These are phyloP conservation scores for Apiotrichum mycotoxinovorans DNA, from an alignment of 1,284 basidiomycete species.

Conservation along the genomic window DNA sequence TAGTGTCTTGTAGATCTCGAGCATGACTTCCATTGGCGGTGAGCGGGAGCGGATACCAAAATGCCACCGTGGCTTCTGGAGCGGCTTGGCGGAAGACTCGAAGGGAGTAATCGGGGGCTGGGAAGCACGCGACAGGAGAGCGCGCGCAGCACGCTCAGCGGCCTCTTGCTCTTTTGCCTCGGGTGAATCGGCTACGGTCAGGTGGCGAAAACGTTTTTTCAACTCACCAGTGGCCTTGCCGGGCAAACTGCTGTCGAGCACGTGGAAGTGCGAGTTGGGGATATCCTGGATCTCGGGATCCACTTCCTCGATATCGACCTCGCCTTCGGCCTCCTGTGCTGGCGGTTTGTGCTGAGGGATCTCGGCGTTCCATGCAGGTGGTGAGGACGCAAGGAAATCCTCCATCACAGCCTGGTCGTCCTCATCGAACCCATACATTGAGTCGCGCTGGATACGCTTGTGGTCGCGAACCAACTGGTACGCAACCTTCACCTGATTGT, in stretches of 20 bases:
- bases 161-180: slow-evolving; percentile 25
- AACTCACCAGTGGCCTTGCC: slow-evolving; percentile 43
- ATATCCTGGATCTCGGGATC: slow-evolving; percentile 54
- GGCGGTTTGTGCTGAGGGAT: slow-evolving; percentile 22
- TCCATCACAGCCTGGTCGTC: slow-evolving; percentile 52
- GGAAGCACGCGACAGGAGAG: slow-evolving; percentile 24
- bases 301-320: slow-evolving; percentile 57
- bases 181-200: background rate
- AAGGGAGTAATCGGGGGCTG: slow-evolving; percentile 15
- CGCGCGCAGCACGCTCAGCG: slow-evolving; percentile 44
- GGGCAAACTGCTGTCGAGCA: slow-evolving; percentile 76
- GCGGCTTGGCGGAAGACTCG: slow-evolving; percentile 34
- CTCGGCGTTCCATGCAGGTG: slow-evolving; percentile 55
- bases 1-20: slow-evolving; percentile 93
- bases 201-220: slow-evolving; percentile 1
- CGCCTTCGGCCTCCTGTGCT: slow-evolving; percentile 27
- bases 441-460: slow-evolving; percentile 73
- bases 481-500: slow-evolving; percentile 94
- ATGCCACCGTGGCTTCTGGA: slow-evolving; percentile 77
- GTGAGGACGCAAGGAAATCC: slow-evolving; percentile 53
- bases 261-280: slow-evolving; percentile 65
- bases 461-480: slow-evolving; percentile 92
- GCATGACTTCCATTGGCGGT: slow-evolving; percentile 98
- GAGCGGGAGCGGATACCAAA: slow-evolving; percentile 94
- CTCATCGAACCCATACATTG: slow-evolving; percentile 37